phyloP scores from a whole-genome alignment of 2,329 filamentous ascomycete species.

The Sporothrix brunneoviolacea region DNA sequence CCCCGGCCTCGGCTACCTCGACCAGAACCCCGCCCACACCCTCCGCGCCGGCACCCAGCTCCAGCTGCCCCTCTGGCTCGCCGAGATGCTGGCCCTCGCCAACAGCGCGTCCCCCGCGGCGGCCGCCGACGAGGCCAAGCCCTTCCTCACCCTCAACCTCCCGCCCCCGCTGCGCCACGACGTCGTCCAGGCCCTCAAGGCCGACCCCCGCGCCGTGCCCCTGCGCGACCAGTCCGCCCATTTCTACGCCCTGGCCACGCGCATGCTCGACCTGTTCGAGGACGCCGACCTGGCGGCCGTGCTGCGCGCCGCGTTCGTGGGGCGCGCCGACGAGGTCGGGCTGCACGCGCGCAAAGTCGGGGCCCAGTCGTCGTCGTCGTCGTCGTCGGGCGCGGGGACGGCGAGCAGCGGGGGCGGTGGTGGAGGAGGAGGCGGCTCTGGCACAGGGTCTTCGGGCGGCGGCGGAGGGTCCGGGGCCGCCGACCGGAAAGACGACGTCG shows the following conservation, averaged over 20 bases:
- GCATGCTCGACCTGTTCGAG: conserved; percentile 86
- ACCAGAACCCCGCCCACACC: conserved; percentile 64
- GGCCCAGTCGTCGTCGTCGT: conserved; percentile 58
- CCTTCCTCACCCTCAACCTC: conserved; percentile 73
- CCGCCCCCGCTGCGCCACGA: conserved; percentile 69
- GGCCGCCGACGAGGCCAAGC: conserved; percentile 29
- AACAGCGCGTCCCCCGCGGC: conserved; percentile 23
- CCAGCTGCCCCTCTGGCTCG: conserved; percentile 86
- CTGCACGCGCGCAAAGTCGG: conserved; percentile 83
- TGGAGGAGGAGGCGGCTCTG: conserved; percentile 43
- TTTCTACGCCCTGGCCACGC: conserved; percentile 79
- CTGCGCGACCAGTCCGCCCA: conserved; percentile 76
- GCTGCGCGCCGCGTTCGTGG: conserved; percentile 70
- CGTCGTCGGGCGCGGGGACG: too few species aligned
- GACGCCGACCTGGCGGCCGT: conserved; percentile 71
- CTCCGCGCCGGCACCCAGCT: conserved; percentile 77
- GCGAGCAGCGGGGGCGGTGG: conserved; percentile 34
- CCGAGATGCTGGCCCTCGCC: conserved; percentile 81
- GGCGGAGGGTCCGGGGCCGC: not conserved
- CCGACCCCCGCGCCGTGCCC: conserved; percentile 79
- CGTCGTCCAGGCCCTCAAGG: conserved; percentile 84
- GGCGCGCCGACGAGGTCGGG: conserved; percentile 72
- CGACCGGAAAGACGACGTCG: conserved; percentile 57
- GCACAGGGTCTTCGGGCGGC: conserved; percentile 31
- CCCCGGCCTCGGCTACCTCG: conserved; percentile 79